A percentile compares a stretch with the other conserved stretches of the same genome.
phyloP scores from a whole-genome alignment of 805 yeast genomes.

The Teunomyces atbi region DNA sequence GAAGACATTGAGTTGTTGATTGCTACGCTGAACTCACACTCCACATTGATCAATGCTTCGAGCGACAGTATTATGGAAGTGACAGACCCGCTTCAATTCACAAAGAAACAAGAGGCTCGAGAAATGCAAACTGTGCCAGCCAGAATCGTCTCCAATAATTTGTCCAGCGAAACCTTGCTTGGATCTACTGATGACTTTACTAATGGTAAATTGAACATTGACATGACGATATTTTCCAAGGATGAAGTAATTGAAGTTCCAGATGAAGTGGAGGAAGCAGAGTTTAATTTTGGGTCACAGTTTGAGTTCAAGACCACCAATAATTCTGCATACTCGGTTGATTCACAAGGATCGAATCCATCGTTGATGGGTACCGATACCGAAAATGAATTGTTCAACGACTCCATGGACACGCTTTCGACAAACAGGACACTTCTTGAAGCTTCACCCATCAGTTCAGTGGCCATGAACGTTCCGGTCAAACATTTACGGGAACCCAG shows the following conservation, averaged over 20 bases:
- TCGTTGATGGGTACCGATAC: conserved; percentile 10
- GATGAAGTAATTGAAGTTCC: conserved; percentile 2
- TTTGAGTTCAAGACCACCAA: conserved; percentile 4
- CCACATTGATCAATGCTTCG: conserved; percentile 17
- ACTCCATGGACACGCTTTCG: conserved; percentile 26
- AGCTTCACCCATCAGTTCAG: background rate
- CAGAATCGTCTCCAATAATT: conserved; percentile 1
- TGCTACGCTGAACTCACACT: conserved; percentile 11
- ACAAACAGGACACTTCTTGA: conserved; percentile 27
- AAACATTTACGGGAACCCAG: conserved; percentile 1
- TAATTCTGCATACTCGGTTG: conserved; percentile 12
- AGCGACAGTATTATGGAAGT: conserved; percentile 11
- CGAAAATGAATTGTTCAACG: conserved; percentile 17
- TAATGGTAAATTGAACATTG: conserved; percentile 2
- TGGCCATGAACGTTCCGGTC: background rate
- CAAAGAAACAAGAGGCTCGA: conserved; percentile 14
- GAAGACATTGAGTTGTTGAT: conserved; percentile 27
- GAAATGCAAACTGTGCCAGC: conserved; percentile 15
- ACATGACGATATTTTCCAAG: background rate
- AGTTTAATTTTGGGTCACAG: conserved; percentile 7
- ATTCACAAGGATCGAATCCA: conserved; percentile 9
- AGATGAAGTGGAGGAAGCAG: background rate
- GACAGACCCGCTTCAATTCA: conserved; percentile 12
- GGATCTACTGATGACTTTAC: conserved; percentile 8
- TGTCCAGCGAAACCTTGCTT: conserved; percentile 14